phyloP scores from a whole-genome alignment of 129 eudicot genomes.

The Helianthus annuus region DNA sequence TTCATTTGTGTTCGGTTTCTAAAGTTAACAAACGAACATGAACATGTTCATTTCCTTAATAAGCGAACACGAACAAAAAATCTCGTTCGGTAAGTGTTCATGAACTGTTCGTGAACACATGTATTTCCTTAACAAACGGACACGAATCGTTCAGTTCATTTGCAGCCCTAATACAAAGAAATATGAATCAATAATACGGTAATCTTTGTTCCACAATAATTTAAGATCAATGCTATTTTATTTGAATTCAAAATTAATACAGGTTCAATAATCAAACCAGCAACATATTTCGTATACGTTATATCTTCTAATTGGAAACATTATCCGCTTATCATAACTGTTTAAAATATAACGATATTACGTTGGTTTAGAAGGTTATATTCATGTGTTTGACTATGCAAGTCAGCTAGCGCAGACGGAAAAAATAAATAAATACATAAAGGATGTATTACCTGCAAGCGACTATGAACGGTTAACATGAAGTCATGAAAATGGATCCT shows the following conservation, averaged over 20 bases:
- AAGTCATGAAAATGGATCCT: slow-evolving; percentile 97
- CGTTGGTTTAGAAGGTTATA: neutral
- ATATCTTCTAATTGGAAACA: neutral
- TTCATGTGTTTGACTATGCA: neutral
- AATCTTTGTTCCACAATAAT: neutral
- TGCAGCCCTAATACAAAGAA: no score
- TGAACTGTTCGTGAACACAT: no score
- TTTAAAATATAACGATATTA: neutral
- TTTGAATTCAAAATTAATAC: slow-evolving; percentile 2
- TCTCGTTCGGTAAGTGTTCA: no score
- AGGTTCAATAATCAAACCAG: neutral
- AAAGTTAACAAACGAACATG: no score
- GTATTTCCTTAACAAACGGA: no score
- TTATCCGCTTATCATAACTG: neutral
- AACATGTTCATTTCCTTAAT: no score
- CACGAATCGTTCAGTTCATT: no score
- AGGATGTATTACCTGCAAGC: slow-evolving; percentile 59
- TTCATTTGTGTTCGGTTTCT: no score
- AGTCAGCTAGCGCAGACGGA: neutral
- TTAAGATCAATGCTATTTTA: neutral
- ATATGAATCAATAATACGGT: neutral
- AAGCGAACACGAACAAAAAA: no score
- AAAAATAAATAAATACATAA: neutral
- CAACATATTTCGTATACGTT: neutral
- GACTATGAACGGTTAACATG: slow-evolving; percentile 87